Conservation (phyloP, 1,139 yeast genomes). For the Ogataea hybrid region DNA sequence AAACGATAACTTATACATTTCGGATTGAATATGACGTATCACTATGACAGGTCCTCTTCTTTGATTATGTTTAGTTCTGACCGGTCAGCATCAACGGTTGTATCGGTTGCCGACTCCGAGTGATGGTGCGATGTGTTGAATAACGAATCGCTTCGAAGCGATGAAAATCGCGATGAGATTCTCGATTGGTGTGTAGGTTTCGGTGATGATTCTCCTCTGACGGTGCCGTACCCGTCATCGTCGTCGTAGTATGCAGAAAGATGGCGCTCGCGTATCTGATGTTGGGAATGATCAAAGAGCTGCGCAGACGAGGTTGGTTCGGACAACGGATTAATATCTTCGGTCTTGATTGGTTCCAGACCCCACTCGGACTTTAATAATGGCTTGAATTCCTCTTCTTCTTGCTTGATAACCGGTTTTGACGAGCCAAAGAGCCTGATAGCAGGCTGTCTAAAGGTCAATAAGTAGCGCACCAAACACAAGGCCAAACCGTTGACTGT, state of each 20-base stretch:
- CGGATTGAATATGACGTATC: slow-evolving; percentile 2
- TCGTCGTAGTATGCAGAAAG: slow-evolving; percentile 20
- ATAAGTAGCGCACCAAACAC: slow-evolving; percentile 16
- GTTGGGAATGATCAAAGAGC: slow-evolving; percentile 1
- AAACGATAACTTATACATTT: background rate
- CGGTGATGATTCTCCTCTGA: slow-evolving; percentile 13
- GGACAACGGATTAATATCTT: background rate
- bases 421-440: slow-evolving; percentile 8
- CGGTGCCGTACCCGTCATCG: slow-evolving; percentile 22
- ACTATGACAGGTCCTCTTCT: slow-evolving; percentile 9
- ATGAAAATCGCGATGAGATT: slow-evolving; percentile 11
- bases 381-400: background rate
- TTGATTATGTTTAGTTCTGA: slow-evolving; percentile 12
- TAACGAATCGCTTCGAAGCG: slow-evolving; percentile 17
- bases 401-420: background rate
- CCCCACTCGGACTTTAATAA: background rate
- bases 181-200: slow-evolving; percentile 8
- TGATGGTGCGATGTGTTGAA: slow-evolving; percentile 6
- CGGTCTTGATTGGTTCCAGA: background rate
- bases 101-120: slow-evolving; percentile 3
- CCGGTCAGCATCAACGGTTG: slow-evolving; percentile 7
- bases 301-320: slow-evolving; percentile 9
- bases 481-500: slow-evolving; percentile 15
- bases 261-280: slow-evolving; percentile 11
- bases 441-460: slow-evolving; percentile 15